Evolutionary conservation across 2,329 filamentous ascomycete species (phyloP).

Genomic region (Cryphonectria japonica): DNA sequence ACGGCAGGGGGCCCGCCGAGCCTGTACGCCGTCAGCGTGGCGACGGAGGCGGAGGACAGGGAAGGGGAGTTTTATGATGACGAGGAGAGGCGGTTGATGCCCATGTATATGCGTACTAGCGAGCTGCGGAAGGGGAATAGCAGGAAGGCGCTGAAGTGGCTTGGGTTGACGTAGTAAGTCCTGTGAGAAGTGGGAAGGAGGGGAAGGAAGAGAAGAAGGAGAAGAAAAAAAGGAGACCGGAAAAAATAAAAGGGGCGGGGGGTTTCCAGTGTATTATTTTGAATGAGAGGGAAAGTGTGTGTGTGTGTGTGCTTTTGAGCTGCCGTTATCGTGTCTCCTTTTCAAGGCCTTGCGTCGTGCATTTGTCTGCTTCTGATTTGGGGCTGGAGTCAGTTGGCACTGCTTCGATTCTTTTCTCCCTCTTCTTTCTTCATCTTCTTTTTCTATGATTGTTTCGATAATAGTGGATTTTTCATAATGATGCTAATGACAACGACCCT

Average conservation of each 20-base stretch:
- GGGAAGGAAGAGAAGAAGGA: not conserved
- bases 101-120: slow-evolving; percentile 32
- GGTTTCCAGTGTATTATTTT: too few species aligned
- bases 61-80: slow-evolving; percentile 31
- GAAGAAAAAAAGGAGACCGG: too few species aligned
- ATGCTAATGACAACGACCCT: not conserved
- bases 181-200: not conserved
- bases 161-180: slow-evolving; percentile 36
- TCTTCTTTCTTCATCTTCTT: not conserved
- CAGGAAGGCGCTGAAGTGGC: slow-evolving; percentile 43
- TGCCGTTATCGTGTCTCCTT: too few species aligned
- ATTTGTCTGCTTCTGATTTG: not conserved
- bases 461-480: not conserved
- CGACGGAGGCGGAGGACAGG: slow-evolving; percentile 28
- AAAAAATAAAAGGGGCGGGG: too few species aligned
- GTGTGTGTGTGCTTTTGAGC: too few species aligned
- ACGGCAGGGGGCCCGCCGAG: slow-evolving; percentile 27
- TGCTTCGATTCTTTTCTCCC: not conserved
- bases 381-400: not conserved
- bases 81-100: slow-evolving; percentile 36
- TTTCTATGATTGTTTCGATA: not conserved
- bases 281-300: too few species aligned
- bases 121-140: slow-evolving; percentile 31
- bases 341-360: too few species aligned
- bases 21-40: slow-evolving; percentile 20